Evolutionary conservation across 176 grass and related monocot genomes (phyloP).

Genomic region (Eleusine indica): DNA sequence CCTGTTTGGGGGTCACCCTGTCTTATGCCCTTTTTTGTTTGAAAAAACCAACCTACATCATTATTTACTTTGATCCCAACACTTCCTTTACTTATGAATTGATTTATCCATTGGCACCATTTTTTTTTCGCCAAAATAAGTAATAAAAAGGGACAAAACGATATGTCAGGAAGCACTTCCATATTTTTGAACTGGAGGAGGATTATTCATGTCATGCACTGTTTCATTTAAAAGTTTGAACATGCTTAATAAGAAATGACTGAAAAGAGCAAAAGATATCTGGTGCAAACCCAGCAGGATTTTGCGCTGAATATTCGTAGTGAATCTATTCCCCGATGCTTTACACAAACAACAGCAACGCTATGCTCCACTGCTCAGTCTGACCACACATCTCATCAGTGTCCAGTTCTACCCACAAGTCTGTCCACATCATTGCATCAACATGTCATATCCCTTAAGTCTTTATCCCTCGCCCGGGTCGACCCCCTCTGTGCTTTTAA

Average conservation of each 20-base stretch:
- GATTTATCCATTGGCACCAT: no score
- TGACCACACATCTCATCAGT: conserved; percentile 36
- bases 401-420: conserved; percentile 24
- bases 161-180: not conserved
- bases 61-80: no score
- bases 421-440: conserved; percentile 42
- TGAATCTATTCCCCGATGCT: not conserved
- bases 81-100: no score
- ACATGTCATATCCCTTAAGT: conserved; percentile 47
- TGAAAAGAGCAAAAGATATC: not conserved
- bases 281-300: conserved; percentile 29
- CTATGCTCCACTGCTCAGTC: conserved; percentile 30
- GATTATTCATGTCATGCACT: not conserved
- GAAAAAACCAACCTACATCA: no score
- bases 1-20: no score
- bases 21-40: no score
- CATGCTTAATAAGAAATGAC: not conserved
- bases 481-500: conserved; percentile 31
- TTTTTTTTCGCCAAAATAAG: no score
- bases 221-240: not conserved
- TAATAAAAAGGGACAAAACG: not conserved
- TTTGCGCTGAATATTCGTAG: conserved; percentile 47
- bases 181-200: not conserved
- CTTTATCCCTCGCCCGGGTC: not conserved
- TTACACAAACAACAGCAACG: conserved; percentile 27